These are phyloP conservation scores for Novymonas esmeraldas DNA, from an alignment of 208 protist genomes.

Conservation along the genomic window DNA sequence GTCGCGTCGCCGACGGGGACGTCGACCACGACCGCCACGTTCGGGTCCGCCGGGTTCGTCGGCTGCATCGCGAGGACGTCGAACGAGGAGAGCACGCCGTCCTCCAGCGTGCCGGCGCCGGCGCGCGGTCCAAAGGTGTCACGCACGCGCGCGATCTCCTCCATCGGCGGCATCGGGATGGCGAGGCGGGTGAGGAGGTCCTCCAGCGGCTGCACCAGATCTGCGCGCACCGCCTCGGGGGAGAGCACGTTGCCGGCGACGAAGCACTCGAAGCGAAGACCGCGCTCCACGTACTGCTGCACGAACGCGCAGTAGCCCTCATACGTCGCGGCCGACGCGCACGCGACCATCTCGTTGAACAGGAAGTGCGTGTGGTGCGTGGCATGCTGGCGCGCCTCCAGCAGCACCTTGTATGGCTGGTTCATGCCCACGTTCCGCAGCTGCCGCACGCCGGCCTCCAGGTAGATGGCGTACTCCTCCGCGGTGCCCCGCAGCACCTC, in stretches of 20 bases:
- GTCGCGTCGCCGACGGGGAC: conserved; percentile 64
- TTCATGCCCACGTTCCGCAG: conserved; percentile 31
- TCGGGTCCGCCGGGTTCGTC: conserved; percentile 49
- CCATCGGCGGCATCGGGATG: conserved; percentile 30
- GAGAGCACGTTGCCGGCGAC: conserved; percentile 68
- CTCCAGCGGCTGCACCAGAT: conserved; percentile 39
- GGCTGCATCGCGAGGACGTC: conserved; percentile 52
- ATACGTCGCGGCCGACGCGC: conserved; percentile 38
- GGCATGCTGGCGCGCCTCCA: conserved; percentile 35
- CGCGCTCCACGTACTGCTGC: conserved; percentile 45
- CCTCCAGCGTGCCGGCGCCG: neutral
- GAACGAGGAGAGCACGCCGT: conserved; percentile 24
- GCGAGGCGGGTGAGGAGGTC: conserved; percentile 20
- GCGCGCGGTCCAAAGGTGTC: conserved; percentile 46
- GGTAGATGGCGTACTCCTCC: conserved; percentile 56
- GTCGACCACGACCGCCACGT: conserved; percentile 52
- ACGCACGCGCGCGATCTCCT: conserved; percentile 47
- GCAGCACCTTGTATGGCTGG: conserved; percentile 52
- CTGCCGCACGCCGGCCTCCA: conserved; percentile 36
- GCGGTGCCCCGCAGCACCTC: conserved; percentile 27
- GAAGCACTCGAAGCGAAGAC: conserved; percentile 68
- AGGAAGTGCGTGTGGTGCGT: conserved; percentile 36
- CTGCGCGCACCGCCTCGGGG: conserved; percentile 23
- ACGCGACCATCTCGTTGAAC: conserved; percentile 58
- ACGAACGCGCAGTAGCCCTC: conserved; percentile 57